A percentile compares a stretch with the other conserved stretches of the same genome.
These are phyloP conservation scores for Oidiodendron maius DNA, from an alignment of 495 filamentous ascomycete genomes.

Conservation along the genomic window DNA sequence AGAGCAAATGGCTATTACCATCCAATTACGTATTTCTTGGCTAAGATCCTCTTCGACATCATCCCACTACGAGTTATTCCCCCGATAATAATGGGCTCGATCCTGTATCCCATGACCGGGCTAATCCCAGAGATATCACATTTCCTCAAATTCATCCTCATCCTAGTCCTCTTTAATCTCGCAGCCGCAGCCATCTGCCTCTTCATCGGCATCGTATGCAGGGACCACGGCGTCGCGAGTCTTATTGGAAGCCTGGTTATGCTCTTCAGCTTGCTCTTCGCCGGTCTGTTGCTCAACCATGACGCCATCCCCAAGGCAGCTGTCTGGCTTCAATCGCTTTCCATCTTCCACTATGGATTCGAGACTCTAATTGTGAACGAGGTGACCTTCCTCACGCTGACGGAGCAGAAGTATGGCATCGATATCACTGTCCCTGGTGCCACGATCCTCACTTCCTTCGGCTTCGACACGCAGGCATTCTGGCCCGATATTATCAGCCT, in stretches of 20 bases:
- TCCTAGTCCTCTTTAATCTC: constrained; percentile 92
- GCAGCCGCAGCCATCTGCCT: constrained; percentile 89
- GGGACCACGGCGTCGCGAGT: constrained; percentile 88
- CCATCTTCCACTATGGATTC: constrained; percentile 98
- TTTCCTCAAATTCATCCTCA: constrained; percentile 87
- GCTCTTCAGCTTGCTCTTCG: constrained; percentile 95
- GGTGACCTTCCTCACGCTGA: constrained; percentile 80
- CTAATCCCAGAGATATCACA: constrained; percentile 74
- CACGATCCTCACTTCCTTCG: constrained; percentile 88
- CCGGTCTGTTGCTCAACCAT: constrained; percentile 88
- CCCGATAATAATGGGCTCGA: constrained; percentile 92
- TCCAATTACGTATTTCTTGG: constrained; percentile 93
- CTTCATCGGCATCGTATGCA: constrained; percentile 94
- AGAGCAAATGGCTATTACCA: constrained; percentile 96
- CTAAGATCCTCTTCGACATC: constrained; percentile 94
- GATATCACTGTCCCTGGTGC: constrained; percentile 95
- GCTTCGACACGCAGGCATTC: constrained; percentile 76
- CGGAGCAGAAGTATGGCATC: constrained; percentile 89
- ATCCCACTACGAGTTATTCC: constrained; percentile 90
- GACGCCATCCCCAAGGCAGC: constrained; percentile 80
- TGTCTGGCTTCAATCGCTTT: constrained; percentile 89
- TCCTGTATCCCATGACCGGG: constrained; percentile 98
- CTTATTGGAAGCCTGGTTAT: constrained; percentile 93
- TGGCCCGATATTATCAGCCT: constrained; percentile 83
- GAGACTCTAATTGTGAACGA: constrained; percentile 97